Evolutionary conservation across 345 rosid genomes (phyloP).

Genomic region (Aurinia saxatilis): DNA sequence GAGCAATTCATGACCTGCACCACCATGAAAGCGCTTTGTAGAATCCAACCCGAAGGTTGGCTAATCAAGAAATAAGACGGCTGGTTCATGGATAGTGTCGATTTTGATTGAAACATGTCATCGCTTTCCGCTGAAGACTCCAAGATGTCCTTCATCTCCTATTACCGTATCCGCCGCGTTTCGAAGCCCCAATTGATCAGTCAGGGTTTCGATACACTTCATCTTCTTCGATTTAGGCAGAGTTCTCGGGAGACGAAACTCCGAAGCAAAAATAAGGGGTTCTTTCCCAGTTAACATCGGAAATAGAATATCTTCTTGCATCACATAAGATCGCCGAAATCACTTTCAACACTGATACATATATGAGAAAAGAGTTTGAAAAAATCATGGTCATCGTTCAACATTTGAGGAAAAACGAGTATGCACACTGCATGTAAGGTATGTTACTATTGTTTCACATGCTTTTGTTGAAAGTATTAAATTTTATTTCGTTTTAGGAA

Average conservation of each 20-base stretch:
- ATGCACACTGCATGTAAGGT: too few relatives aligned
- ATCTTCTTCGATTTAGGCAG: slow-evolving; percentile 68
- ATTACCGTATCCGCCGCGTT: slow-evolving; percentile 77
- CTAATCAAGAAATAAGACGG: slow-evolving; percentile 75
- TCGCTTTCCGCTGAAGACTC: slow-evolving; percentile 89
- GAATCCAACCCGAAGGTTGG: slow-evolving; percentile 95
- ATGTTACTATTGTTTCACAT: too few relatives aligned
- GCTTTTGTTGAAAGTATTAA: too few relatives aligned
- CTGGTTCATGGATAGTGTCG: slow-evolving; percentile 84
- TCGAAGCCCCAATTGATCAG: slow-evolving; percentile 77
- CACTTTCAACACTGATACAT: slow-evolving; percentile 70
- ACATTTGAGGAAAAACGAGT: too few relatives aligned
- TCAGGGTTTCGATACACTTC: slow-evolving; percentile 65
- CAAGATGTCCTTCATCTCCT: slow-evolving; percentile 95
- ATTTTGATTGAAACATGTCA: slow-evolving; percentile 88
- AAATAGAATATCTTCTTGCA: slow-evolving; percentile 81
- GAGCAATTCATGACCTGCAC: slow-evolving; percentile 86
- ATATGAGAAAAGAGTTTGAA: too few relatives aligned
- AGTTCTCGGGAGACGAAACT: slow-evolving; percentile 71
- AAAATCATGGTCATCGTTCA: too few relatives aligned
- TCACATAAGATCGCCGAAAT: slow-evolving; percentile 94
- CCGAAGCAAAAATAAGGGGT: slow-evolving; percentile 80
- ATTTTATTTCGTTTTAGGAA: too few relatives aligned
- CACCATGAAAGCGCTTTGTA: slow-evolving; percentile 86
- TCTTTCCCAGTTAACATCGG: slow-evolving; percentile 95